A percentile compares a stretch with the other conserved stretches of the same genome.
Evolutionary conservation across 306 rosid species (phyloP).

Genomic region (Dalbergia oliveri): DNA sequence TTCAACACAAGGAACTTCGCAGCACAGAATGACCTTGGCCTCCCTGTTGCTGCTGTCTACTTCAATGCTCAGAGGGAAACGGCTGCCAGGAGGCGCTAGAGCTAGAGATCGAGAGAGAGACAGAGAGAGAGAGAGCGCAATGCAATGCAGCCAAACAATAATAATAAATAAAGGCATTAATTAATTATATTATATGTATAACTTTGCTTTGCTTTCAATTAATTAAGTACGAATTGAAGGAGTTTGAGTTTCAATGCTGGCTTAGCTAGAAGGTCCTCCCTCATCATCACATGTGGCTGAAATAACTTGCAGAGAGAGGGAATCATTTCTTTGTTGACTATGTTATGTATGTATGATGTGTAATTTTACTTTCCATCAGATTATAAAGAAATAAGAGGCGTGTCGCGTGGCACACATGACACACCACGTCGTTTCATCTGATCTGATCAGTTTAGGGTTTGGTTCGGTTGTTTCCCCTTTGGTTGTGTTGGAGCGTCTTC

Average conservation of each 20-base stretch:
- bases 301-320: constrained; percentile 43
- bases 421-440: constrained; percentile 20
- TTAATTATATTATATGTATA: not conserved
- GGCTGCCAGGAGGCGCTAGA: constrained; percentile 85
- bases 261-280: not conserved
- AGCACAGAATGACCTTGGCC: constrained; percentile 73
- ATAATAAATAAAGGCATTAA: not conserved
- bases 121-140: too few relatives aligned
- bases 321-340: constrained; percentile 47
- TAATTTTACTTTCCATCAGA: constrained; percentile 25
- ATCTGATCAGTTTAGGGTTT: constrained; percentile 42
- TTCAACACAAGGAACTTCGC: constrained; percentile 84
- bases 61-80: constrained; percentile 95
- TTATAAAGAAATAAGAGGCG: constrained; percentile 25
- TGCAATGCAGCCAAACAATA: too few relatives aligned
- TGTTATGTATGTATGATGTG: not conserved
- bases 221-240: not conserved
- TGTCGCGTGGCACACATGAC: not conserved
- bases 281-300: constrained; percentile 24
- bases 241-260: not conserved
- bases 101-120: too few relatives aligned
- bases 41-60: constrained; percentile 94
- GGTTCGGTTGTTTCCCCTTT: not conserved
- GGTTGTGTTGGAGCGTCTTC: not conserved
- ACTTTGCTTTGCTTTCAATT: not conserved